Percentiles rank a stretch among this genome's conserved stretches.
These are phyloP conservation scores for Lojkania enalia DNA, from an alignment of 2,329 filamentous ascomycete species.

Conservation along the genomic window DNA sequence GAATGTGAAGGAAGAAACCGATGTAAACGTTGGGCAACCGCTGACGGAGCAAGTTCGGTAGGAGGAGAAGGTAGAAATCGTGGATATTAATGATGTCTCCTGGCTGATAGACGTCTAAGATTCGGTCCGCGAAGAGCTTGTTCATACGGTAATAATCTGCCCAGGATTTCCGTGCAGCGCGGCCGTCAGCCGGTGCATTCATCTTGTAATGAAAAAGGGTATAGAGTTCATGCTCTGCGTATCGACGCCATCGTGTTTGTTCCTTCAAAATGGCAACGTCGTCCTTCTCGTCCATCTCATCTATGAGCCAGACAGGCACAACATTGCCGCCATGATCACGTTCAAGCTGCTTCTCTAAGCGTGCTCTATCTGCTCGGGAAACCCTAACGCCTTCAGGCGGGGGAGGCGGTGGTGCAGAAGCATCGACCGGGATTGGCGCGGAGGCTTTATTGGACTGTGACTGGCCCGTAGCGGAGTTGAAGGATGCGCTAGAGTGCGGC, in stretches of 20 bases:
- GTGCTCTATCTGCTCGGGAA: conserved; percentile 67
- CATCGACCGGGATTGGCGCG: conserved; percentile 76
- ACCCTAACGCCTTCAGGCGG: conserved; percentile 72
- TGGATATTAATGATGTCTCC: conserved; percentile 92
- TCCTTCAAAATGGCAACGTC: conserved; percentile 75
- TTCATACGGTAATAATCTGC: conserved; percentile 93
- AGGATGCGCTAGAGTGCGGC: conserved; percentile 24
- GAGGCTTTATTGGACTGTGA: conserved; percentile 72
- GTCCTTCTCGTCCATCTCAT: conserved; percentile 70
- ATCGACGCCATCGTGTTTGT: conserved; percentile 83
- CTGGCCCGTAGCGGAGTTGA: conserved; percentile 52
- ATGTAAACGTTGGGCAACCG: conserved; percentile 88
- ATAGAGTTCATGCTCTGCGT: conserved; percentile 89
- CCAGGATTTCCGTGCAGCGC: conserved; percentile 81
- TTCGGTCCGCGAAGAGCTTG: conserved; percentile 85
- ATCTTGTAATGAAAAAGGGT: conserved; percentile 96
- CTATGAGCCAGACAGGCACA: conserved; percentile 85
- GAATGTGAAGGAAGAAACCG: conserved; percentile 90
- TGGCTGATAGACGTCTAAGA: conserved; percentile 85
- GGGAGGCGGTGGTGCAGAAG: conserved; percentile 57
- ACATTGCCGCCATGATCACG: conserved; percentile 76
- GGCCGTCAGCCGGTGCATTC: conserved; percentile 84
- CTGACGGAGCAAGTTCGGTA: conserved; percentile 87
- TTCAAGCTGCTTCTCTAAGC: conserved; percentile 73
- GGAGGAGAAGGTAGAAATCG: conserved; percentile 89